phyloP scores from a whole-genome alignment of 108 stramenopile genomes.

The Discostella stelligeroides region DNA sequence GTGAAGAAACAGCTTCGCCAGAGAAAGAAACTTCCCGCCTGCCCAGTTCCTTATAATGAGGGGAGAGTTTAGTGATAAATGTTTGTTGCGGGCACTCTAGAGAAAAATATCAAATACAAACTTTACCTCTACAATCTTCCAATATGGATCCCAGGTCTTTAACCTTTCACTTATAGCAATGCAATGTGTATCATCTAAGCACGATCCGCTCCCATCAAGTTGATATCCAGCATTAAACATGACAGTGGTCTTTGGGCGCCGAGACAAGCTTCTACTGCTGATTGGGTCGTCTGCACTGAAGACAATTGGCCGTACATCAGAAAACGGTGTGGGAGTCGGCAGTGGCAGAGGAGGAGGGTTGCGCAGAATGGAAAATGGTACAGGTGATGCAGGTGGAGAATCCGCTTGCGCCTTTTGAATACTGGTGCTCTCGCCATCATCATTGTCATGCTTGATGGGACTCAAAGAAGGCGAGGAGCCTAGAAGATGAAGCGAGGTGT shows the following conservation, averaged over 20 bases:
- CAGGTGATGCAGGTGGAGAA: slow-evolving; percentile 35
- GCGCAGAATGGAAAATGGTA: slow-evolving; percentile 18
- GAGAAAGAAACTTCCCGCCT: slow-evolving; percentile 4
- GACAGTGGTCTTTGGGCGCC: not conserved
- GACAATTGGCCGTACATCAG: slow-evolving; percentile 10
- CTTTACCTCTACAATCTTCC: slow-evolving; percentile 44
- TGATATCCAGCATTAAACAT: slow-evolving; percentile 34
- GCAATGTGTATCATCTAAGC: slow-evolving; percentile 21
- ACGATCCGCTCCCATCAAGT: slow-evolving; percentile 31
- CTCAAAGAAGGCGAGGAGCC: not conserved
- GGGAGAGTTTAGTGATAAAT: too few relatives aligned
- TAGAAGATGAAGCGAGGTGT: not conserved
- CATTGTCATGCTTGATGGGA: not conserved
- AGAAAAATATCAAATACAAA: too few relatives aligned
- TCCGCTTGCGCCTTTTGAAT: slow-evolving; percentile 10
- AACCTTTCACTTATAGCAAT: slow-evolving; percentile 37
- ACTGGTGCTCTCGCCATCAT: not conserved
- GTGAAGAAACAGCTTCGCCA: not conserved
- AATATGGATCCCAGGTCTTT: slow-evolving; percentile 64
- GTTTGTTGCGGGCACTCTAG: too few relatives aligned
- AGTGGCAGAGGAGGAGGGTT: slow-evolving; percentile 7
- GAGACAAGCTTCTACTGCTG: slow-evolving; percentile 19
- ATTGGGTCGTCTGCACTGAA: slow-evolving; percentile 29
- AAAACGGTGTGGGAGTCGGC: slow-evolving; percentile 30
- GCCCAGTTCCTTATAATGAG: slow-evolving; percentile 28